These are phyloP conservation scores for Thalassia testudinum DNA, from an alignment of 116 monocot genomes.

Conservation along the genomic window DNA sequence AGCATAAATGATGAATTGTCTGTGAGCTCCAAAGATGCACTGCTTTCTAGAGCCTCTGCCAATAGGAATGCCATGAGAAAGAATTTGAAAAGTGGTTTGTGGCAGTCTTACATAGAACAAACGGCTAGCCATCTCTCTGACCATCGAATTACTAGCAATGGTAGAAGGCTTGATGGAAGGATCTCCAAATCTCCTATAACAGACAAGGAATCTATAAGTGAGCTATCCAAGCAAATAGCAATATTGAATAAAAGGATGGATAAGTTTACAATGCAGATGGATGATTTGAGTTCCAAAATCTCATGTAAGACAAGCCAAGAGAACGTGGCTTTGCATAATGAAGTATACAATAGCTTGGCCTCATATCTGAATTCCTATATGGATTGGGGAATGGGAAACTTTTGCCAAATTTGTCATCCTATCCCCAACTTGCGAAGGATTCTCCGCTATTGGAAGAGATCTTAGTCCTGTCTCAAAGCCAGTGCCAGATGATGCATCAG, in stretches of 20 bases:
- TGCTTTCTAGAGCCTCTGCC: too few species aligned
- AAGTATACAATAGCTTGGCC: conserved; percentile 54
- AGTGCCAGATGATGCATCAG: conserved; percentile 86
- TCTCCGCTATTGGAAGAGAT: conserved; percentile 76
- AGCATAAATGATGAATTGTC: too few species aligned
- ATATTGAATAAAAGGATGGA: conserved; percentile 89
- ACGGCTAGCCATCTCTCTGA: conserved; percentile 56
- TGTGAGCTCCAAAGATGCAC: too few species aligned
- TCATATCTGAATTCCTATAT: conserved; percentile 64
- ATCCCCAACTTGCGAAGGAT: conserved; percentile 59
- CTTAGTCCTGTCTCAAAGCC: conserved; percentile 32
- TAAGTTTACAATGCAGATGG: conserved; percentile 76
- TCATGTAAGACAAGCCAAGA: conserved; percentile 54
- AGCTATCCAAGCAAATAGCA: conserved; percentile 84
- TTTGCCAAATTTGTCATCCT: conserved; percentile 70
- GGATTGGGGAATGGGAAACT: conserved; percentile 72
- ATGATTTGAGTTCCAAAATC: conserved; percentile 74
- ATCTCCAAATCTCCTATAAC: conserved; percentile 44
- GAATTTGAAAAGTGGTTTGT: too few species aligned
- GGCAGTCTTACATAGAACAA: conserved; percentile 66
- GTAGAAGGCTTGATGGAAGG: conserved; percentile 32
- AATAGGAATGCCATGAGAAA: too few species aligned
- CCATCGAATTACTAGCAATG: conserved; percentile 33
- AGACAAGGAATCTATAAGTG: conserved; percentile 54
- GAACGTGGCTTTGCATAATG: conserved; percentile 49